Evolutionary conservation across 129 eudicot genomes (phyloP).

Genomic region (Cynara cardunculus): DNA sequence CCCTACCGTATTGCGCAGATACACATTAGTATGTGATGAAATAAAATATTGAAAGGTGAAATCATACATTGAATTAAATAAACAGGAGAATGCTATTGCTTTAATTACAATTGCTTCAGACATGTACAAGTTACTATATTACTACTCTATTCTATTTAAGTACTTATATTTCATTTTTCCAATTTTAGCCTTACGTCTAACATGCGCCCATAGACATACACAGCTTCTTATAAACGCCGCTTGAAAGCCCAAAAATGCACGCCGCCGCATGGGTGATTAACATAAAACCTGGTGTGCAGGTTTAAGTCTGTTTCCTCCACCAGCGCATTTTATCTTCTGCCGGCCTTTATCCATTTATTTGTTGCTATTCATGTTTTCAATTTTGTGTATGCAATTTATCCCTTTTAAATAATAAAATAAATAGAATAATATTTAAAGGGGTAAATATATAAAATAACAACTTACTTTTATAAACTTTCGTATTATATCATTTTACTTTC

Average conservation of each 20-base stretch:
- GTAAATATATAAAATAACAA: no score
- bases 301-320: not conserved
- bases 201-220: slow-evolving; percentile 5
- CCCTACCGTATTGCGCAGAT: no score
- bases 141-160: not conserved
- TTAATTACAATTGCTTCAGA: no score
- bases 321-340: slow-evolving; percentile 17
- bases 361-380: not conserved
- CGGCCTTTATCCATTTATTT: slow-evolving; percentile 11
- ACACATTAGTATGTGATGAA: no score
- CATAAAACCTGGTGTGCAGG: not conserved
- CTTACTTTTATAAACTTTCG: no score
- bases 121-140: no score
- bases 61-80: no score
- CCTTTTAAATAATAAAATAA: not conserved
- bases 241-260: not conserved
- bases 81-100: no score
- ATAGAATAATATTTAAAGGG: no score
- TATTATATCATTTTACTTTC: no score
- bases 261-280: slow-evolving; percentile 8
- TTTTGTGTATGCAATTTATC: not conserved
- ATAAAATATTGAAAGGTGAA: no score
- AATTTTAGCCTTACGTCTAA: not conserved
- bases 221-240: not conserved
- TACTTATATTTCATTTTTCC: not conserved